phyloP scores from a whole-genome alignment of 1,139 yeast species.

The Geotrichum fermentans region DNA sequence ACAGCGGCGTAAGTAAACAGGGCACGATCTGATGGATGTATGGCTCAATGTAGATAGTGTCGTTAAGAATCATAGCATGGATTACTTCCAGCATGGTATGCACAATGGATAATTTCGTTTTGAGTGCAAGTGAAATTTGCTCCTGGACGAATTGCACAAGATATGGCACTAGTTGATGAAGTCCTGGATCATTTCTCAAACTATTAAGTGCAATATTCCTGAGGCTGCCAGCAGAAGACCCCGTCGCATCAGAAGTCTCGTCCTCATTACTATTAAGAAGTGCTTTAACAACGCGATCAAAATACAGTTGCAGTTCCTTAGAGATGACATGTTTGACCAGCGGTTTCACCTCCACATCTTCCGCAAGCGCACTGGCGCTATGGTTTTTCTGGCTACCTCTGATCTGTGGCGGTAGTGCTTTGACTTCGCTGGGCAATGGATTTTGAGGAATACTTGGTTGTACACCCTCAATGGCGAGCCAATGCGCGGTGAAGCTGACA shows the following conservation, averaged over 20 bases:
- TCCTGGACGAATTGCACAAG: constrained; percentile 95
- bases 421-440: constrained; percentile 61
- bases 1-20: constrained; percentile 77
- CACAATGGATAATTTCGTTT: constrained; percentile 58
- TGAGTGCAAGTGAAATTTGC: constrained; percentile 82
- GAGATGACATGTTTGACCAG: constrained; percentile 95
- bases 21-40: constrained; percentile 97
- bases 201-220: constrained; percentile 79
- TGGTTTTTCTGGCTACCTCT: constrained; percentile 40
- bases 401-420: constrained; percentile 40
- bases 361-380: constrained; percentile 37
- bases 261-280: constrained; percentile 40
- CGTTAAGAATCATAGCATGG: constrained; percentile 77
- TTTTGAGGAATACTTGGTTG: constrained; percentile 97
- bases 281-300: constrained; percentile 84
- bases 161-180: constrained; percentile 94
- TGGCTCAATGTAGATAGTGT: constrained; percentile 86
- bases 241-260: constrained; percentile 39
- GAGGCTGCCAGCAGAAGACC: constrained; percentile 35
- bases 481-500: constrained; percentile 91
- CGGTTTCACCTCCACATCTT: constrained; percentile 78
- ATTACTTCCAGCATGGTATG: constrained; percentile 90
- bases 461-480: constrained; percentile 98
- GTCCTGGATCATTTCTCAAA: constrained; percentile 85
- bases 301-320: constrained; percentile 87